Evolutionary conservation across 73 alveolate species (phyloP).

Genomic region (Symbiodinium pilosum): DNA sequence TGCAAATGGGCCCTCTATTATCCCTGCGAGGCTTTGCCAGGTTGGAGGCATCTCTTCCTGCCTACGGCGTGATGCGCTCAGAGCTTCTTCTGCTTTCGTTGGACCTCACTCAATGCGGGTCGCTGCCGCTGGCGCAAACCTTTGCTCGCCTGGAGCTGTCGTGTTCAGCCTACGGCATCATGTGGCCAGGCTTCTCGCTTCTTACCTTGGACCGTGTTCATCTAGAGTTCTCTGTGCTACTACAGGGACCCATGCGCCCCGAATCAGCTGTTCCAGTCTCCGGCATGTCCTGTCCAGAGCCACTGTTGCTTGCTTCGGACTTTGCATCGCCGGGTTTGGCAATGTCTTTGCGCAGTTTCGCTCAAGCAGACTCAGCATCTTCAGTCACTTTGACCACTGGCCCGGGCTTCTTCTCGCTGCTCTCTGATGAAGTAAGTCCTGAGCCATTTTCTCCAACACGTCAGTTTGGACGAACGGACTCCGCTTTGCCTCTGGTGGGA

Average conservation of each 20-base stretch:
- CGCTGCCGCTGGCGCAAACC: not conserved
- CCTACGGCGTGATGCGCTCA: constrained; percentile 3
- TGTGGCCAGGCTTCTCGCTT: not conserved
- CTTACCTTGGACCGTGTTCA: not conserved
- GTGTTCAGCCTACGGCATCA: not conserved
- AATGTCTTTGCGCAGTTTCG: not conserved
- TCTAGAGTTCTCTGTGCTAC: not conserved
- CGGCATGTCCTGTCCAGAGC: constrained; percentile 30
- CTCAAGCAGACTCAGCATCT: not conserved
- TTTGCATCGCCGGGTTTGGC: not conserved
- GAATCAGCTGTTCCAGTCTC: not conserved
- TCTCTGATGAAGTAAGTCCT: not conserved
- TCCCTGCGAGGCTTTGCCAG: not conserved
- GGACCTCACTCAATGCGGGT: not conserved
- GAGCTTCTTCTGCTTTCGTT: not conserved
- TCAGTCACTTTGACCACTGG: not conserved
- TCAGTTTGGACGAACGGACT: not conserved
- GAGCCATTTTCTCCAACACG: not conserved
- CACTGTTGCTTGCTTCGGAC: not conserved
- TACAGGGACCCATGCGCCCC: not conserved
- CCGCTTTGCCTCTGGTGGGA: not conserved
- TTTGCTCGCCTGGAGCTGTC: not conserved
- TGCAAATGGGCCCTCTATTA: not conserved
- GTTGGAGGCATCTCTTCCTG: not conserved
- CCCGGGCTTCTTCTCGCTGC: not conserved